A percentile compares a stretch with the other conserved stretches of the same genome.
These are phyloP conservation scores for Kluyveromyces lactis DNA, from an alignment of 805 yeast genomes.

Conservation along the genomic window DNA sequence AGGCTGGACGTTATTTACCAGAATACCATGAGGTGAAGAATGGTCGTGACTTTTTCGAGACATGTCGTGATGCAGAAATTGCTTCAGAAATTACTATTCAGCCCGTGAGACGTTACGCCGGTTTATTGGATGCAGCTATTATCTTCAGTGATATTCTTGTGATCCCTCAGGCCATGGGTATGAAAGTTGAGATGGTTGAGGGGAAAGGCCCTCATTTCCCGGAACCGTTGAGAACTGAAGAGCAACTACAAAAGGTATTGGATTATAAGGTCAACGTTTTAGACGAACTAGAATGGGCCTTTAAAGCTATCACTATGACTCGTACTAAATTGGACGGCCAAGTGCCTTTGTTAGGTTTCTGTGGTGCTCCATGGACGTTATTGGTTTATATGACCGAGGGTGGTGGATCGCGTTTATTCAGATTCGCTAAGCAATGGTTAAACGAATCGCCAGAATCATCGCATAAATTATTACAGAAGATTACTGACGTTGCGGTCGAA, in stretches of 20 bases:
- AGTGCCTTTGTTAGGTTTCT: slow-evolving; percentile 90
- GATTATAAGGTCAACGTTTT: slow-evolving; percentile 60
- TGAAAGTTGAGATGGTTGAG: slow-evolving; percentile 87
- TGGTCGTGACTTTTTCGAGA: slow-evolving; percentile 80
- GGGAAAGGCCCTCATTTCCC: slow-evolving; percentile 93
- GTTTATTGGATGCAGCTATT: slow-evolving; percentile 91
- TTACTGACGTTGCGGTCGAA: slow-evolving; percentile 84
- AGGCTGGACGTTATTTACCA: slow-evolving; percentile 89
- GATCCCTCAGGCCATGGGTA: slow-evolving; percentile 97
- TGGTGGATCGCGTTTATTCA: slow-evolving; percentile 85
- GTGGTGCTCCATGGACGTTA: slow-evolving; percentile 97
- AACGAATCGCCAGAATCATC: slow-evolving; percentile 69
- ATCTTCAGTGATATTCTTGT: slow-evolving; percentile 93
- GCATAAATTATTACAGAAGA: slow-evolving; percentile 61
- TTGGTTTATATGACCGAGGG: slow-evolving; percentile 97
- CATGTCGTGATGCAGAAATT: slow-evolving; percentile 90
- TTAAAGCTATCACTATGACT: slow-evolving; percentile 87
- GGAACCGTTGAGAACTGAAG: slow-evolving; percentile 70
- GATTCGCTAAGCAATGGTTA: slow-evolving; percentile 89
- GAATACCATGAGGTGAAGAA: slow-evolving; percentile 89
- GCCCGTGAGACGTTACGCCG: slow-evolving; percentile 84
- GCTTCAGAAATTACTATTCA: slow-evolving; percentile 94
- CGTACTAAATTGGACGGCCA: slow-evolving; percentile 78
- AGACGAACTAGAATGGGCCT: slow-evolving; percentile 87
- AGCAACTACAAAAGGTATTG: slow-evolving; percentile 50